These are phyloP conservation scores for Juncus effusus DNA, from an alignment of 176 grass and related monocot species.

Conservation along the genomic window DNA sequence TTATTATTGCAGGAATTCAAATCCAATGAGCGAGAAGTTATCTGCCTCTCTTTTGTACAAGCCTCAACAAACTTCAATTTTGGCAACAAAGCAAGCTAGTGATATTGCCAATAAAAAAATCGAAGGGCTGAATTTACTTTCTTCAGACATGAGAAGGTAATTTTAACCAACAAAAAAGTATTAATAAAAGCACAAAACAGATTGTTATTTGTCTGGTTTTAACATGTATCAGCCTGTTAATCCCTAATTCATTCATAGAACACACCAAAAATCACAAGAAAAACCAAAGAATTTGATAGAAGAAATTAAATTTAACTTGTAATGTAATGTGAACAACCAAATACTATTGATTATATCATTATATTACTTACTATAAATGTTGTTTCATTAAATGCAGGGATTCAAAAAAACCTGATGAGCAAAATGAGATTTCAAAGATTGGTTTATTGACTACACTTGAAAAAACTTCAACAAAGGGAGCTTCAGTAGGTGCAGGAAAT, in stretches of 20 bases:
- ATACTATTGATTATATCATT: too few species aligned
- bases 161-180: neutral
- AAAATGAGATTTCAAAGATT: constrained; percentile 35
- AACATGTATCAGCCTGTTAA: too few species aligned
- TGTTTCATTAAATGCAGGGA: constrained; percentile 39
- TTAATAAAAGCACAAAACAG: too few species aligned
- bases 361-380: neutral
- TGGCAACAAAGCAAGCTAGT: constrained; percentile 37
- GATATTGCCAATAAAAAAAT: constrained; percentile 34
- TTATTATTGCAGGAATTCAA: constrained; percentile 49
- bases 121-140: constrained; percentile 33
- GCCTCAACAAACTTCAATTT: constrained; percentile 37
- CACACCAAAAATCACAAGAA: neutral
- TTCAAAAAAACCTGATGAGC: constrained; percentile 30
- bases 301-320: too few species aligned
- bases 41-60: constrained; percentile 39
- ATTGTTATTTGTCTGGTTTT: too few species aligned
- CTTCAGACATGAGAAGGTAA: constrained; percentile 48
- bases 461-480: constrained; percentile 35
- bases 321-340: too few species aligned
- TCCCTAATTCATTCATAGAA: too few species aligned
- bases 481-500: constrained; percentile 24
- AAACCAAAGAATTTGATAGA: neutral
- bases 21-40: constrained; percentile 34
- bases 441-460: constrained; percentile 31